Conservation (phyloP, 78 protist genomes). For the Anaeramoeba ignava region DNA sequence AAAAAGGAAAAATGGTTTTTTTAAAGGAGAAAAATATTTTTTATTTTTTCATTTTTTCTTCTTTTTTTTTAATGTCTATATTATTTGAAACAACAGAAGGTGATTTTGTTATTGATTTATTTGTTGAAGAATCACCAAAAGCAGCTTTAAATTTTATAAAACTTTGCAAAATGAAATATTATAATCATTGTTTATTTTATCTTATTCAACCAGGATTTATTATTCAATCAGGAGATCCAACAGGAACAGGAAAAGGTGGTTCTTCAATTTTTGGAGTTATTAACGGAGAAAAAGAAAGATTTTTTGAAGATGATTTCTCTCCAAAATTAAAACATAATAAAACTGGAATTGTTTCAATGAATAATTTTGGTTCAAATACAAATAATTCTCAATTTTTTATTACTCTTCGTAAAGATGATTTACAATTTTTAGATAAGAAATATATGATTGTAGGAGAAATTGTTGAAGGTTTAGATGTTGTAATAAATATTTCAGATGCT, state of each 20-base stretch:
- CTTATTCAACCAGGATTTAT: constrained; percentile 62
- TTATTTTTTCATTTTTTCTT: constrained; percentile 17
- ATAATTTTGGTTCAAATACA: constrained; percentile 13
- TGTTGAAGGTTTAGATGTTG: constrained; percentile 68
- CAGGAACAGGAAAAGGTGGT: constrained; percentile 77
- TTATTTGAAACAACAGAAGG: constrained; percentile 84
- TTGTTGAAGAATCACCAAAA: constrained; percentile 59
- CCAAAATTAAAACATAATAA: constrained; percentile 28
- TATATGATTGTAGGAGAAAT: constrained; percentile 84
- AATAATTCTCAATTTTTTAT: constrained; percentile 72
- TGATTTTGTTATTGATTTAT: constrained; percentile 80
- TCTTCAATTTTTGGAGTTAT: constrained; percentile 46
- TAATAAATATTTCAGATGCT: constrained; percentile 30
- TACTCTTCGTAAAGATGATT: constrained; percentile 23
- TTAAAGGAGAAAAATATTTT: no score
- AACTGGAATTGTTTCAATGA: constrained; percentile 39
- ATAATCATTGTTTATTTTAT: constrained; percentile 69
- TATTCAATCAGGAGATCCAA: constrained; percentile 83
- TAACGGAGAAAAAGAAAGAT: constrained; percentile 8
- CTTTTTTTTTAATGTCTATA: constrained; percentile 35
- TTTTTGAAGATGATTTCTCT: constrained; percentile 68
- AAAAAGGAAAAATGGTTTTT: no score
- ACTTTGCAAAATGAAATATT: constrained; percentile 85
- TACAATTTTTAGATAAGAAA: constrained; percentile 44
- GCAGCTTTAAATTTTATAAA: constrained; percentile 75